Evolutionary conservation across 139 green algal species (phyloP).

Genomic region (Deuterostichococcus epilithicus): DNA sequence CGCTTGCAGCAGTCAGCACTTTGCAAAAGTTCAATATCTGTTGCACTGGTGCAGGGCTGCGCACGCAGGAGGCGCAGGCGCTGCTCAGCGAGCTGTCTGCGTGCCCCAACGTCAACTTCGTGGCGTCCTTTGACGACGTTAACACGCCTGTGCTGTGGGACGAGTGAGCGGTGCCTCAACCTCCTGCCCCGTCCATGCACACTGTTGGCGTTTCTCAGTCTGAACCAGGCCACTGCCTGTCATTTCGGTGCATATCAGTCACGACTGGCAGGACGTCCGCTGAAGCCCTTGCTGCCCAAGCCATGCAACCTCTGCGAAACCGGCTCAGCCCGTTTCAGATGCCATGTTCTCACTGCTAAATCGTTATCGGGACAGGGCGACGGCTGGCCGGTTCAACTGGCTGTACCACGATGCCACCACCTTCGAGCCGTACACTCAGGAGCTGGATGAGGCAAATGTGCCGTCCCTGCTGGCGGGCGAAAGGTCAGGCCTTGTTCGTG

Average conservation of each 20-base stretch:
- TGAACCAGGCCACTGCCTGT: no score
- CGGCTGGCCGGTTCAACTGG: slow-evolving; percentile 55
- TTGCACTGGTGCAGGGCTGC: slow-evolving; percentile 36
- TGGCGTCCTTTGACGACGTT: slow-evolving; percentile 79
- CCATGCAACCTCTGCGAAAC: not conserved
- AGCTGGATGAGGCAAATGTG: slow-evolving; percentile 23
- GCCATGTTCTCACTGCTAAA: not conserved
- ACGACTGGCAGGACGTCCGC: no score
- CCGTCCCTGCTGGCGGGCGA: slow-evolving; percentile 44
- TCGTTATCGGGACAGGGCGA: not conserved
- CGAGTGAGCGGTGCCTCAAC: slow-evolving; percentile 20
- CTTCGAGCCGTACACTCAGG: slow-evolving; percentile 60
- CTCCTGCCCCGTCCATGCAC: no score
- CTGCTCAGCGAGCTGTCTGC: slow-evolving; percentile 63
- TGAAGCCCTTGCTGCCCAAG: slow-evolving; percentile 12
- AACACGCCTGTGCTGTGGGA: slow-evolving; percentile 82
- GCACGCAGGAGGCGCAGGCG: slow-evolving; percentile 45
- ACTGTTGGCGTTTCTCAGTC: no score
- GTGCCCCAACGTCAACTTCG: slow-evolving; percentile 58
- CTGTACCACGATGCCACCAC: slow-evolving; percentile 67
- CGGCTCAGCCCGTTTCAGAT: no score
- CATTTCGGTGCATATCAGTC: no score
- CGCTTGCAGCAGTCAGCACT: not conserved
- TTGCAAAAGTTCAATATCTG: not conserved
- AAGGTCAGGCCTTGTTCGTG: slow-evolving; percentile 3